phyloP scores from a whole-genome alignment of 768 basidiomycete species.

The Harrya chromipes region DNA sequence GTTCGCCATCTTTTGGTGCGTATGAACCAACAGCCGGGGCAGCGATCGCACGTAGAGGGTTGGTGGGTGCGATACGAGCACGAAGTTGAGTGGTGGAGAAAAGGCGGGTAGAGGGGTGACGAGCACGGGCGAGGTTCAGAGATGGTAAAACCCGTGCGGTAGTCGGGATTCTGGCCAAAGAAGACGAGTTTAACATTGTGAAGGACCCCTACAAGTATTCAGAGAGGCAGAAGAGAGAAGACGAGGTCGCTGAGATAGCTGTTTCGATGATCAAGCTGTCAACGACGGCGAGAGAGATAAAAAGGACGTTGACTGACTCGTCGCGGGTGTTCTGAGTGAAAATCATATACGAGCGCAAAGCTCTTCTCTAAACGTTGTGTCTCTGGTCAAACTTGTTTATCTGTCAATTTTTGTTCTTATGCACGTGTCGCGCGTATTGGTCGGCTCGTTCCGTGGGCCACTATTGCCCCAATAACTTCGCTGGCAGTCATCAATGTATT shows the following conservation, averaged over 20 bases:
- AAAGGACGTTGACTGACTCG: slow-evolving; percentile 24
- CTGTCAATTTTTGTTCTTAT: not conserved
- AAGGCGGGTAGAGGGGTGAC: slow-evolving; percentile 36
- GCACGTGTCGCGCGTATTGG: not conserved
- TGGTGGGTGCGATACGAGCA: slow-evolving; percentile 43
- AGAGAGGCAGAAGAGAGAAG: slow-evolving; percentile 24
- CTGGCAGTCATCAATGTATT: too few species aligned
- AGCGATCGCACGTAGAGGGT: slow-evolving; percentile 61
- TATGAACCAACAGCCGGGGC: slow-evolving; percentile 75
- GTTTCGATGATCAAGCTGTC: slow-evolving; percentile 2
- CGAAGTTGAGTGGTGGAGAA: slow-evolving; percentile 48
- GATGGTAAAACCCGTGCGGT: slow-evolving; percentile 11
- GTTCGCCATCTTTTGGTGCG: slow-evolving; percentile 57
- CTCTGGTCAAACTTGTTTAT: not conserved
- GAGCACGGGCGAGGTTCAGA: slow-evolving; percentile 17
- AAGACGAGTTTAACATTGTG: slow-evolving; percentile 10
- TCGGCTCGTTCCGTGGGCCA: too few species aligned
- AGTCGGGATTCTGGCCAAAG: not conserved
- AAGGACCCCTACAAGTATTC: slow-evolving; percentile 3
- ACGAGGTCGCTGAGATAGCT: slow-evolving; percentile 33
- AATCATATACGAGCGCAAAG: slow-evolving; percentile 27
- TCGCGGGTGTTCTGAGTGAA: slow-evolving; percentile 34
- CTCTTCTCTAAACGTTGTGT: slow-evolving; percentile 9
- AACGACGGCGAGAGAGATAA: not conserved
- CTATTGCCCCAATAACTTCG: too few species aligned